phyloP scores from a whole-genome alignment of 257 asterid species.

The Ligustrum vulgare region DNA sequence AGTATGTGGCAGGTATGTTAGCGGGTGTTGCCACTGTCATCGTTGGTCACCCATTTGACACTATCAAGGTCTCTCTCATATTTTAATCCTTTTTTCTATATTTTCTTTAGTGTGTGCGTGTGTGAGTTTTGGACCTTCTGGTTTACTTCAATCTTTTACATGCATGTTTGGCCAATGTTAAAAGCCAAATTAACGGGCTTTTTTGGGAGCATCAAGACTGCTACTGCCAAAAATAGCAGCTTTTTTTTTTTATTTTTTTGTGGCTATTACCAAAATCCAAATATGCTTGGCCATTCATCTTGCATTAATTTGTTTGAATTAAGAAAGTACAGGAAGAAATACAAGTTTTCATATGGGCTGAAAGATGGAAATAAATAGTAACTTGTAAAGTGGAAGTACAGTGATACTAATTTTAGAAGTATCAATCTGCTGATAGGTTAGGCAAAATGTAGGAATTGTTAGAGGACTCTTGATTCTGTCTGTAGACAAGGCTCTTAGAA shows the following conservation, averaged over 20 bases:
- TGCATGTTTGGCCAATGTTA: not conserved
- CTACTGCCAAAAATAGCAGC: not conserved
- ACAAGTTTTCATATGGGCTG: not conserved
- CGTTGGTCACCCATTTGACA: slow-evolving; percentile 93
- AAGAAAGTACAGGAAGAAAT: not conserved
- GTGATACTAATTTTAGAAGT: slow-evolving; percentile 1
- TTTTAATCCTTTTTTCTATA: not conserved
- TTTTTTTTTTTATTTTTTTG: not conserved
- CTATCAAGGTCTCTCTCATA: slow-evolving; percentile 68
- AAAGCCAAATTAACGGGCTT: not conserved
- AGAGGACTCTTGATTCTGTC: slow-evolving; percentile 5
- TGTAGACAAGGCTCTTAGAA: not conserved
- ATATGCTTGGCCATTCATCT: not conserved
- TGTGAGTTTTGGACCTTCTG: not conserved
- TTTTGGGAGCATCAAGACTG: not conserved
- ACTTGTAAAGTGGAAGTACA: slow-evolving; percentile 10
- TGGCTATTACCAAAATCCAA: not conserved
- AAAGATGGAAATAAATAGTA: not conserved
- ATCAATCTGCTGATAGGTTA: not conserved
- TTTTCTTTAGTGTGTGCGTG: not conserved
- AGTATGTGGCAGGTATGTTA: slow-evolving; percentile 78
- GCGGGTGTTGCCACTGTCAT: slow-evolving; percentile 88
- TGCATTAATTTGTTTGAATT: not conserved
- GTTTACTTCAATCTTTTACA: not conserved
- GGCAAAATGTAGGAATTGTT: not conserved